Percentiles rank a stretch among this genome's conserved stretches.
Conservation (phyloP, 2,329 filamentous ascomycete species). For the Shiraia sp. region DNA sequence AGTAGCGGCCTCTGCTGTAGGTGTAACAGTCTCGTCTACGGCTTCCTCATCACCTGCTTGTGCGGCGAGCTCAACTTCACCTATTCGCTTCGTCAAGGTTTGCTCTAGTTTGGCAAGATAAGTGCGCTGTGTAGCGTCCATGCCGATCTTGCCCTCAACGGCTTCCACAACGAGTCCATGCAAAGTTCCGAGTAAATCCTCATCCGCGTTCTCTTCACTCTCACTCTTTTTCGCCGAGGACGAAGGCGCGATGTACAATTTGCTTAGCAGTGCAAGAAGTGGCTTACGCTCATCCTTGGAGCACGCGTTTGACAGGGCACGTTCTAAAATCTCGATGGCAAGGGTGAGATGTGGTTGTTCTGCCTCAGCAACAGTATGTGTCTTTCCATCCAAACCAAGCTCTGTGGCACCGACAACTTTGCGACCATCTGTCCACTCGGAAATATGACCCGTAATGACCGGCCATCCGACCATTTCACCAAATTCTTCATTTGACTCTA, state of each 20-base stretch:
- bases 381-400: slow-evolving; percentile 51
- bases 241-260: slow-evolving; percentile 75
- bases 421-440: slow-evolving; percentile 94
- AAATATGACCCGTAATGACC: slow-evolving; percentile 77
- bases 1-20: slow-evolving; percentile 19
- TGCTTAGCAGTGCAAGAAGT: slow-evolving; percentile 68
- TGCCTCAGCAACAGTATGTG: slow-evolving; percentile 62
- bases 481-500: slow-evolving; percentile 75
- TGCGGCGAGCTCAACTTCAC: slow-evolving; percentile 31
- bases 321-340: slow-evolving; percentile 75
- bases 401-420: slow-evolving; percentile 68
- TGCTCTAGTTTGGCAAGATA: slow-evolving; percentile 58
- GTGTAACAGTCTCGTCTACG: slow-evolving; percentile 23
- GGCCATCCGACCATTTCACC: slow-evolving; percentile 72
- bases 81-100: slow-evolving; percentile 57
- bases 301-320: slow-evolving; percentile 65
- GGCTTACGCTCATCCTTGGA: slow-evolving; percentile 83
- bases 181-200: slow-evolving; percentile 35
- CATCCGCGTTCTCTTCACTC: slow-evolving; percentile 18
- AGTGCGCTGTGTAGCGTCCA: slow-evolving; percentile 58
- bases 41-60: slow-evolving; percentile 12
- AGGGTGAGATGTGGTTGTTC: slow-evolving; percentile 81
- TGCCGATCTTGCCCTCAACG: slow-evolving; percentile 54
- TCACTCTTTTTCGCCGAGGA: slow-evolving; percentile 32
- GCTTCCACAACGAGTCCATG: slow-evolving; percentile 53